Evolutionary conservation across 352 stramenopile species (phyloP), one percentile per base, ranked within the genome.

Genomic region (Globisporangium barbulae): DNA sequence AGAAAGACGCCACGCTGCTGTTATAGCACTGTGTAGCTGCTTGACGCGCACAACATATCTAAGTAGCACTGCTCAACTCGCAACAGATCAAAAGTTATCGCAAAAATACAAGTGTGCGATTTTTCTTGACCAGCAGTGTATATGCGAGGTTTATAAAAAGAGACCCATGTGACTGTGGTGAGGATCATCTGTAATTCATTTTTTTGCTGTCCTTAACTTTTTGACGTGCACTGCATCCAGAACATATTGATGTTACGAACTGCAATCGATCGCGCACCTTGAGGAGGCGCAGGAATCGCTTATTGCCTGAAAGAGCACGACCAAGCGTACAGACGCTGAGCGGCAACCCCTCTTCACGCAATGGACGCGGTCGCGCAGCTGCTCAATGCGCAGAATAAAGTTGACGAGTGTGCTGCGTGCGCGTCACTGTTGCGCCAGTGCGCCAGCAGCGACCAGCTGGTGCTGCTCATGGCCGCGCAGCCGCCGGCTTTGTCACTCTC

Each of bases 401-500:
- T 3, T 8, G 53, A 39, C 13, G 53, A 60, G 22, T 33, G 21
- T 9, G 22, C 35, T 60, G 53, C 53, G 2, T 60, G 35, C 2
- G 22, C 37, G 28, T 22, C 53, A 13, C 53, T 60, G 5, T 22
- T 60, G 13, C 53, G 3, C 4, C n/a, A 21, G 22, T 50, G 37
- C 5, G 25, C 15, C 1, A 15, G 7, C 2, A 39, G 15, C 5
- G 48, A 54, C 6, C 48, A 25, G 12, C 48, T 54, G 25, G 48
- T 37, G 48, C 48, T 54, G 48, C 48, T 37, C 5, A 15, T 63
- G n/a, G 56, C 37, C 25, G 35, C 25, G 21, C 37, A 50, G 21
- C 35, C 53, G 17, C 15, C 37, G 5, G 22, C n/a, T n/a, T 31
- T 15, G 2, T 37, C 21, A 35, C 7, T 8, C 8, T 53, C 12